A percentile compares a stretch with the other conserved stretches of the same genome.
Conservation (phyloP, 2,329 filamentous ascomycete species). For the Fusarium nematophilum region DNA sequence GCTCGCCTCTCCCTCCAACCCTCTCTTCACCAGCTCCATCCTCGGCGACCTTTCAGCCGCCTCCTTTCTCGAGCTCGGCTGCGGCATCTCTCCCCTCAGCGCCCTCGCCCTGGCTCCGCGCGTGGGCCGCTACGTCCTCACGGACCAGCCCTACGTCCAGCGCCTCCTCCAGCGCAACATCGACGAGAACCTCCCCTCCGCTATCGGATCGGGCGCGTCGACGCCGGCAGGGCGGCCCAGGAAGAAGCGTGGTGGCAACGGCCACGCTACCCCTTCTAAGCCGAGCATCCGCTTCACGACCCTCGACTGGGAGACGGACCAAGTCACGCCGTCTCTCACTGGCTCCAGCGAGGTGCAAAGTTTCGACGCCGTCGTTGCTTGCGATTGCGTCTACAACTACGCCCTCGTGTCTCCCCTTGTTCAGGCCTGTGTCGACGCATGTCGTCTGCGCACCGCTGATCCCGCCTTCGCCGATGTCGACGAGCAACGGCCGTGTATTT, state of each 20-base stretch:
- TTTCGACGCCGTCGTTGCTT: slow-evolving; percentile 83
- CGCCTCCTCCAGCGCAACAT: slow-evolving; percentile 83
- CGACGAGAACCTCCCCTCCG: slow-evolving; percentile 62
- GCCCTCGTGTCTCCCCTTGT: slow-evolving; percentile 84
- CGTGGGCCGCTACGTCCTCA: slow-evolving; percentile 77
- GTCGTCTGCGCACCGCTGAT: slow-evolving; percentile 62
- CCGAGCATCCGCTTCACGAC: slow-evolving; percentile 65
- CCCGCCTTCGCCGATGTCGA: slow-evolving; percentile 24
- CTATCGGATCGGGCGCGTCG: slow-evolving; percentile 22
- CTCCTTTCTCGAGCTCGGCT: slow-evolving; percentile 83
- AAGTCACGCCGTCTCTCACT: slow-evolving; percentile 59
- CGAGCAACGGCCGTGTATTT: slow-evolving; percentile 67
- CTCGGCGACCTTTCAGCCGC: slow-evolving; percentile 61
- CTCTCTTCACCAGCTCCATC: slow-evolving; percentile 65
- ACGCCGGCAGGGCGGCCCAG: slow-evolving; percentile 18
- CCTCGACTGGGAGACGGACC: slow-evolving; percentile 86
- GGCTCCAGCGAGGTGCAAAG: slow-evolving; percentile 51
- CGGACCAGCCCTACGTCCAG: slow-evolving; percentile 88
- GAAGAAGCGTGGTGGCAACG: slow-evolving; percentile 31
- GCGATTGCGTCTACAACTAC: slow-evolving; percentile 97
- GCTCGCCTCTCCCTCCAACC: slow-evolving; percentile 73
- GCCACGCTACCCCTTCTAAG: slow-evolving; percentile 17
- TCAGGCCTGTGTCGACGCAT: slow-evolving; percentile 82
- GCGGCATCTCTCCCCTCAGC: slow-evolving; percentile 85
- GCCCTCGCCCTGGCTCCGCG: slow-evolving; percentile 73